These are phyloP conservation scores for Malania oleifera DNA, from an alignment of 164 flowering plant genomes.

Conservation along the genomic window DNA sequence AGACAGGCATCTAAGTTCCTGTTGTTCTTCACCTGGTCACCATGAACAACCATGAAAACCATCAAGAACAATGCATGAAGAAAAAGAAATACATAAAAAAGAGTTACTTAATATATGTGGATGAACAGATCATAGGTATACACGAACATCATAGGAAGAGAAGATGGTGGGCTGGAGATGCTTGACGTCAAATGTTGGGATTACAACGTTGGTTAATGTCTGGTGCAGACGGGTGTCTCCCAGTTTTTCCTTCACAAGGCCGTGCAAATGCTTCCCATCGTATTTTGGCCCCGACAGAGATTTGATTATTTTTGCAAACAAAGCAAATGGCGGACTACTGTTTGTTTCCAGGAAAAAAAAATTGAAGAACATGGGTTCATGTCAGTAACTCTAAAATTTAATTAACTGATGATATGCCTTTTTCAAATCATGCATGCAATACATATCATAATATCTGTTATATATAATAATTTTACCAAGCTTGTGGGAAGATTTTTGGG, in stretches of 20 bases:
- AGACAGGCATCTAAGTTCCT: conserved; percentile 27
- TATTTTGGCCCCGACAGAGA: conserved; percentile 21
- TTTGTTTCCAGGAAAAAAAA: too few relatives aligned
- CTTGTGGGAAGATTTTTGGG: conserved; percentile 31
- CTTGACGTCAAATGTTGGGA: conserved; percentile 46
- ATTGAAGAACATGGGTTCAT: too few relatives aligned
- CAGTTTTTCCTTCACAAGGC: conserved; percentile 23
- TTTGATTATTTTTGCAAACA: conserved; percentile 12
- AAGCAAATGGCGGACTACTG: too few relatives aligned
- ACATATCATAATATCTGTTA: too few relatives aligned
- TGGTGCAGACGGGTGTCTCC: conserved; percentile 23
- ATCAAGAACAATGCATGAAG: not conserved
- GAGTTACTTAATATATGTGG: not conserved
- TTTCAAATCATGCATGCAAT: too few relatives aligned
- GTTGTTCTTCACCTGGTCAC: conserved; percentile 19
- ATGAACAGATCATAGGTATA: not conserved
- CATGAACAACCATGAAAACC: not conserved
- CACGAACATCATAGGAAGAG: conserved; percentile 31
- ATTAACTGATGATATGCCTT: too few relatives aligned
- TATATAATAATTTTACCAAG: conserved; percentile 1
- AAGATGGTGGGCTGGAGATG: conserved; percentile 41
- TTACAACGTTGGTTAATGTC: conserved; percentile 36
- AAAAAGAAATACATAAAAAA: not conserved
- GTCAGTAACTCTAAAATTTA: too few relatives aligned
- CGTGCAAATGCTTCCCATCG: conserved; percentile 35